Evolutionary conservation across 805 yeast species (phyloP).

Genomic region (Lipomyces chichibuensis): DNA sequence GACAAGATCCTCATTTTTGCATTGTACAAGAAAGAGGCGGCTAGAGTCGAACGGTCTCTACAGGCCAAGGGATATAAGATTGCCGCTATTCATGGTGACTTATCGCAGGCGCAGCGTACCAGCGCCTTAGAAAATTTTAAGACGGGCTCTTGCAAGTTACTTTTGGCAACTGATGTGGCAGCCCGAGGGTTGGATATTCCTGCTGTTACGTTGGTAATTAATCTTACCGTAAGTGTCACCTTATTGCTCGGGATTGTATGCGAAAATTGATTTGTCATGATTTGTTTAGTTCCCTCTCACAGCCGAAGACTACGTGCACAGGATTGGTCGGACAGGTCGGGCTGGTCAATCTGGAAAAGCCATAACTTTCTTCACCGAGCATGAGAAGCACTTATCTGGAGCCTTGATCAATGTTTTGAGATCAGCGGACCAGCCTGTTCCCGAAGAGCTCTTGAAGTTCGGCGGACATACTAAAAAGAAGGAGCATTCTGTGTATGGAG

Average conservation of each 20-base stretch:
- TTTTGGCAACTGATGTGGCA: constrained; percentile 90
- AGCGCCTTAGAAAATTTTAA: constrained; percentile 84
- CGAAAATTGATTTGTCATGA: not conserved
- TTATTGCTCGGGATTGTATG: not conserved
- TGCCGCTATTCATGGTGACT: constrained; percentile 95
- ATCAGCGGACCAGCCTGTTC: constrained; percentile 94
- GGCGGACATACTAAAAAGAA: constrained; percentile 99
- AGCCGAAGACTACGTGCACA: constrained; percentile 94
- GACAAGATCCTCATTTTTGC: constrained; percentile 93
- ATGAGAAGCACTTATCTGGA: constrained; percentile 94
- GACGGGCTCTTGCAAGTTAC: constrained; percentile 68
- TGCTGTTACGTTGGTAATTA: constrained; percentile 91
- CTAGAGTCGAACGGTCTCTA: constrained; percentile 80
- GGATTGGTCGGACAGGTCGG: constrained; percentile 98
- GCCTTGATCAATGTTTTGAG: constrained; percentile 88
- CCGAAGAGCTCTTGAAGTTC: constrained; percentile 89
- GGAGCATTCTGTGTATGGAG: constrained; percentile 97
- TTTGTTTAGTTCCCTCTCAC: constrained; percentile 73
- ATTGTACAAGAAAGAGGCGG: constrained; percentile 93
- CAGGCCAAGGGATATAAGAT: constrained; percentile 74
- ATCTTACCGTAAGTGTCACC: constrained; percentile 57
- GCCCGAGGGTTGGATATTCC: constrained; percentile 99
- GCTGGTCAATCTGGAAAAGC: constrained; percentile 96
- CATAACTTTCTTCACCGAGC: constrained; percentile 93
- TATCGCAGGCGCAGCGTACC: constrained; percentile 89